These are phyloP conservation scores for Phycomyces nitens DNA, from an alignment of 192 early-diverging fungal genomes.

Conservation along the genomic window DNA sequence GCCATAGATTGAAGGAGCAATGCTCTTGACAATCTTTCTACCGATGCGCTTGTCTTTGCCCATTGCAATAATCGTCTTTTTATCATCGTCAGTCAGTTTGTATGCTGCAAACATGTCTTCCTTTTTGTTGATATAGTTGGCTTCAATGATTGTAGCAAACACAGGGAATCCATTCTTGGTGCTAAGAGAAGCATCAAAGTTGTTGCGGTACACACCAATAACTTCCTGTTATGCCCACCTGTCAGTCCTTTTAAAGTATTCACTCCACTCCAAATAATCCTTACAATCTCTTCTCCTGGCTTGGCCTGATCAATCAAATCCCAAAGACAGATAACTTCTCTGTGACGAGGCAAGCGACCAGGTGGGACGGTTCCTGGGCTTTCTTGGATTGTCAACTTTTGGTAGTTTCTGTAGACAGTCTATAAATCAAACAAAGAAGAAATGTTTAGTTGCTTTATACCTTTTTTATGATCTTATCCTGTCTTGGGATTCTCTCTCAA, in stretches of 20 bases:
- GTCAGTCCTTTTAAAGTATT: not conserved
- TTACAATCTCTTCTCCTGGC: conserved; percentile 92
- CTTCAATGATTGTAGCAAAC: conserved; percentile 94
- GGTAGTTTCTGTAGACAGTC: conserved; percentile 97
- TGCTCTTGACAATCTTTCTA: conserved; percentile 84
- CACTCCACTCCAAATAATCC: conserved; percentile 1
- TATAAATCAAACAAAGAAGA: conserved; percentile 15
- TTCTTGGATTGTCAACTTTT: conserved; percentile 94
- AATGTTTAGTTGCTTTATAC: too few relatives aligned
- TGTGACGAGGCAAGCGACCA: conserved; percentile 89
- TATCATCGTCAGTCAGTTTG: conserved; percentile 88
- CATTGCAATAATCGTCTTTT: conserved; percentile 68
- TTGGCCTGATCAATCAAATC: conserved; percentile 94
- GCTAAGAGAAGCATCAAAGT: conserved; percentile 85
- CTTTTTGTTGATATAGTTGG: conserved; percentile 89
- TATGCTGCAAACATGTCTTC: conserved; percentile 87
- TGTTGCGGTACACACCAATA: conserved; percentile 94
- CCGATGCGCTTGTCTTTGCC: conserved; percentile 77
- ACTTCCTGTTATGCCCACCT: conserved; percentile 55
- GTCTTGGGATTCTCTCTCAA: too few relatives aligned
- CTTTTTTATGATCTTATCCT: too few relatives aligned
- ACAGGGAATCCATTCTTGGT: conserved; percentile 94
- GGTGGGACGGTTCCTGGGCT: conserved; percentile 92
- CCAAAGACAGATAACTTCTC: conserved; percentile 92
- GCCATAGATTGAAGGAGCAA: conserved; percentile 98